phyloP scores from a whole-genome alignment of 2,329 filamentous ascomycete genomes.

The Teratosphaeria nubilosa region DNA sequence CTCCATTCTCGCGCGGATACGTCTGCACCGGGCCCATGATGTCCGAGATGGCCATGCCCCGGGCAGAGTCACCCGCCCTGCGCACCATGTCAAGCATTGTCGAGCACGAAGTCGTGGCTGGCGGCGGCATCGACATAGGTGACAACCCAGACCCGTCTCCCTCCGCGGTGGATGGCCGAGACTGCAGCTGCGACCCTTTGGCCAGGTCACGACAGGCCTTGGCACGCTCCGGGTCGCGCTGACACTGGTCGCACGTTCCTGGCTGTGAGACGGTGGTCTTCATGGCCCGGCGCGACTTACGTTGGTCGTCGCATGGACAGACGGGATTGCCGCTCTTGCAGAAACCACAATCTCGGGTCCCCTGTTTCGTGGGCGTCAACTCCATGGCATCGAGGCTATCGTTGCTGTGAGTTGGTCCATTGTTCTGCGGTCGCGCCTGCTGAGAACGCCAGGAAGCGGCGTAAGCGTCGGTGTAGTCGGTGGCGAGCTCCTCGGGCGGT shows the following conservation, averaged over 20 bases:
- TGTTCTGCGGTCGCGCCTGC: conserved; percentile 2
- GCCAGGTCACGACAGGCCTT: conserved; percentile 13
- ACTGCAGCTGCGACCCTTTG: background rate
- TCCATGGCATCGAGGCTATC: conserved; percentile 12
- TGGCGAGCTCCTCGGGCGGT: conserved; percentile 10
- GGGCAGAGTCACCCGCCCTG: background rate
- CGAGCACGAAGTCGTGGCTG: conserved; percentile 7
- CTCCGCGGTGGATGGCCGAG: background rate
- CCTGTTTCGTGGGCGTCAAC: conserved; percentile 1
- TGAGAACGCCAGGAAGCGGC: conserved; percentile 1
- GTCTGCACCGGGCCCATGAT: conserved; percentile 8
- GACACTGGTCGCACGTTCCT: conserved; percentile 21
- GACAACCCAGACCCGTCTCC: background rate
- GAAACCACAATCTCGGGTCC: conserved; percentile 16
- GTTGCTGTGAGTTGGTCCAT: conserved; percentile 6
- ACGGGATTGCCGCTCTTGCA: conserved; percentile 19
- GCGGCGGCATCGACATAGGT: background rate
- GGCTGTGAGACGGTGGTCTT: conserved; percentile 8
- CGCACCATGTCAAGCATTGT: conserved; percentile 6
- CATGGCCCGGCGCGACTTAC: background rate
- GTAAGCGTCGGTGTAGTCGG: conserved; percentile 10
- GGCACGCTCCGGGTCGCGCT: conserved; percentile 16
- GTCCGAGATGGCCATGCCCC: conserved; percentile 8
- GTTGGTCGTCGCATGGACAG: conserved; percentile 8
- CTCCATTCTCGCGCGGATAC: conserved; percentile 5